Evolutionary conservation across 225 moss, liverwort and hornwort species (phyloP).

Genomic region (Thuidium tamariscinum): DNA sequence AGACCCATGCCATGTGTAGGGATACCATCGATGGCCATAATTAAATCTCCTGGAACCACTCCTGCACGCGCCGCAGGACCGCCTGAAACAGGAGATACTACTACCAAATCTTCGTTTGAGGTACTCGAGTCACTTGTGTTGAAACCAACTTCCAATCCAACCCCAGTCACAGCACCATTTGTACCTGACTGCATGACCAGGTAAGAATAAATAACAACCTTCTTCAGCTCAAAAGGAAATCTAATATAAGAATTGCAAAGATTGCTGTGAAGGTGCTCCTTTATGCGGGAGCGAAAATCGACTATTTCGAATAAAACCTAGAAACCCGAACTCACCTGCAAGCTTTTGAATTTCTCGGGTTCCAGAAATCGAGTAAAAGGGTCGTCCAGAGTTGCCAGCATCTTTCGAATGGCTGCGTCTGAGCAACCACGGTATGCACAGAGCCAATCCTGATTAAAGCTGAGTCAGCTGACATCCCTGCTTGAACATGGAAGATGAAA

Average conservation of each 20-base stretch:
- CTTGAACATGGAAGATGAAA: background rate
- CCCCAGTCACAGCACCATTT: slow-evolving; percentile 95
- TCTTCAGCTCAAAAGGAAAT: background rate
- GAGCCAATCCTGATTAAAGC: slow-evolving; percentile 54
- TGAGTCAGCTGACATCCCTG: slow-evolving; percentile 44
- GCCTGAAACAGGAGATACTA: slow-evolving; percentile 84
- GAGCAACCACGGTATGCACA: slow-evolving; percentile 51
- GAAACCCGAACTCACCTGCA: slow-evolving; percentile 48
- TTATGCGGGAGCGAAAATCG: background rate
- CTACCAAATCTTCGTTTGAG: slow-evolving; percentile 82
- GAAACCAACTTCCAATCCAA: slow-evolving; percentile 94
- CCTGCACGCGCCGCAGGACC: slow-evolving; percentile 98
- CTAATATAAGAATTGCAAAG: background rate
- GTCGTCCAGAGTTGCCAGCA: slow-evolving; percentile 93
- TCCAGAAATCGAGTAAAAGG: slow-evolving; percentile 98
- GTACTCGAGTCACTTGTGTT: slow-evolving; percentile 62
- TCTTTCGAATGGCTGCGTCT: slow-evolving; percentile 97
- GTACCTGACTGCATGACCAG: slow-evolving; percentile 77
- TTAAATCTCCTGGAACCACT: slow-evolving; percentile 79
- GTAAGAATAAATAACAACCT: background rate
- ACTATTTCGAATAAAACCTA: background rate
- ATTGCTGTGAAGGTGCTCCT: background rate
- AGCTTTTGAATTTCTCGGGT: slow-evolving; percentile 89
- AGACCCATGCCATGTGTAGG: slow-evolving; percentile 94
- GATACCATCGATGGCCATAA: slow-evolving; percentile 91